Evolutionary conservation across 2,329 filamentous ascomycete species (phyloP).

Genomic region (Colletotrichum camelliae): DNA sequence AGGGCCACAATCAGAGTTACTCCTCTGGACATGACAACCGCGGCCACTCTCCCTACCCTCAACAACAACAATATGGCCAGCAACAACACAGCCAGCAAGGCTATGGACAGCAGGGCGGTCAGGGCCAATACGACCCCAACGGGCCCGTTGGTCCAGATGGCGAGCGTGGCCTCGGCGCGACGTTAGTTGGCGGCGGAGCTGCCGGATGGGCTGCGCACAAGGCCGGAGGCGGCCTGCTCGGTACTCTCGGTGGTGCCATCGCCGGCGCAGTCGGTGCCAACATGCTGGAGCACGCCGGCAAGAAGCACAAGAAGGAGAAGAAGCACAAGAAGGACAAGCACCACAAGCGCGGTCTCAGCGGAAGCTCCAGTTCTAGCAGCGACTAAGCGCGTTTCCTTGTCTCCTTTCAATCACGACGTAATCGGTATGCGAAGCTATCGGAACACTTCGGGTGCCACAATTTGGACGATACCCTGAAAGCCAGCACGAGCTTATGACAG

Average conservation of each 20-base stretch:
- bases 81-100: slow-evolving; percentile 12
- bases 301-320: slow-evolving; percentile 33
- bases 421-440: background rate
- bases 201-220: slow-evolving; percentile 61
- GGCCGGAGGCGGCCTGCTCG: slow-evolving; percentile 56
- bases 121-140: slow-evolving; percentile 4
- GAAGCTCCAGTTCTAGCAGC: slow-evolving; percentile 18
- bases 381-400: background rate
- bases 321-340: slow-evolving; percentile 32
- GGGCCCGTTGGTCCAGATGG: slow-evolving; percentile 34
- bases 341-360: slow-evolving; percentile 17
- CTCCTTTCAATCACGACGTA: background rate
- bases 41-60: slow-evolving; percentile 17
- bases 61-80: slow-evolving; percentile 25
- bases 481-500: background rate
- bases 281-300: slow-evolving; percentile 44
- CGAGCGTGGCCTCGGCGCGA: slow-evolving; percentile 62
- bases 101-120: slow-evolving; percentile 16
- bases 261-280: slow-evolving; percentile 63
- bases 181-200: slow-evolving; percentile 56
- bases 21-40: slow-evolving; percentile 32
- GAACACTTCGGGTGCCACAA: background rate
- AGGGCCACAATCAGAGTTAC: slow-evolving; percentile 34
- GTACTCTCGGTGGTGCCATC: slow-evolving; percentile 54
- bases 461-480: slow-evolving; percentile 1